These are phyloP conservation scores for Mortierella sp. DNA, from an alignment of 371 early-diverging fungal species.

Conservation along the genomic window DNA sequence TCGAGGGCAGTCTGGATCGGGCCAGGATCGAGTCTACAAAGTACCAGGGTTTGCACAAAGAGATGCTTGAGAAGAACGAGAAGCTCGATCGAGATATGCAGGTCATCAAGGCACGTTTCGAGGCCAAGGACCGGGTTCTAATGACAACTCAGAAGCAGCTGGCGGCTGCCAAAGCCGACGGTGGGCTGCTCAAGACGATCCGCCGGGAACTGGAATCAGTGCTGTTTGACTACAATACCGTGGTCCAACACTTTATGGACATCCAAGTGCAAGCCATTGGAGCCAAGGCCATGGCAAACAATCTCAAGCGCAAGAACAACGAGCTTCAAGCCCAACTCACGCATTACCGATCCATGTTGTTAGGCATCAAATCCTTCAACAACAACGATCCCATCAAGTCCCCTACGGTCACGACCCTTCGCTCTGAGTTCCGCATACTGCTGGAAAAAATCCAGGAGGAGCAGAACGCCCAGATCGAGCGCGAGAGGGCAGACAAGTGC, in stretches of 20 bases:
- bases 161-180: conserved; percentile 43
- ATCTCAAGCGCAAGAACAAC: conserved; percentile 44
- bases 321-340: conserved; percentile 44
- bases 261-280: conserved; percentile 54
- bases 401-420: conserved; percentile 47
- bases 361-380: conserved; percentile 56
- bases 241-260: conserved; percentile 56
- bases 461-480: conserved; percentile 39
- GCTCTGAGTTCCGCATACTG: conserved; percentile 47
- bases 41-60: conserved; percentile 53
- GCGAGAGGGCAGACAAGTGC: conserved; percentile 32
- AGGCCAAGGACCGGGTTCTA: conserved; percentile 54
- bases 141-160: conserved; percentile 52
- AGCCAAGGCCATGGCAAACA: conserved; percentile 46
- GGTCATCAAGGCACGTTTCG: conserved; percentile 50
- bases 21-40: conserved; percentile 48
- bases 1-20: conserved; percentile 40
- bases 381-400: conserved; percentile 56
- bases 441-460: conserved; percentile 53
- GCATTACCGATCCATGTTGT: conserved; percentile 49
- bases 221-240: conserved; percentile 53
- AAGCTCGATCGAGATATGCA: conserved; percentile 40
- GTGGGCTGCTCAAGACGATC: conserved; percentile 50
- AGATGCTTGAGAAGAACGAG: conserved; percentile 50
- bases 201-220: conserved; percentile 52